Base-by-base conservation (phyloP, 176 grass and related monocot genomes). In the Areca catechu region DNA sequence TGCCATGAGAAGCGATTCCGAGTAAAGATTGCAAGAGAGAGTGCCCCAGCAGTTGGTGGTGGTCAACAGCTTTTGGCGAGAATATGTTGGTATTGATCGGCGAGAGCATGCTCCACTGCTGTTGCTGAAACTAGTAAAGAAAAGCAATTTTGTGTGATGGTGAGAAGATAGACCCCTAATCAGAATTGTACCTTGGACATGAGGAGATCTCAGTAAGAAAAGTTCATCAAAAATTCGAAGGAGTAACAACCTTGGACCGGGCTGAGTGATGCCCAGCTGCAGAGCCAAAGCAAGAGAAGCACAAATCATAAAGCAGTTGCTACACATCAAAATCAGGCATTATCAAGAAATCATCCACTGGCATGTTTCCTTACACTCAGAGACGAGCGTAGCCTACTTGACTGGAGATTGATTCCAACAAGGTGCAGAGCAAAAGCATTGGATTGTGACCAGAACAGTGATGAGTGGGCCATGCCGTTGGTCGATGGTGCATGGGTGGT, bases 81-180 rank as follows among this genome's bases (percentile, higher is more conserved):
- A 81, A 86, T 61, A 68, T 69, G 49, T 75, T 76, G 12, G 83
- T 91, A 66, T 86, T 86, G 67, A 86, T 83, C 4, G 88, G 88
- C 48, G 88, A 91, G 54, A 91, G 82, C 14, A 94, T 53, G 66
- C 71, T 81, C 48, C n/a, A n/a, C n/a, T 88, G 89, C 76, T 86
- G 83, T 61, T 94, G 89, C 77, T 95, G 89, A 27, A 95, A 89
- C 70, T 95, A 84, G 60, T 79, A 76, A 17, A 95, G 77, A n/a
- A 89, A 78, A 57, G 77, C 80, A 80, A 67, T 58, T 66, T 82
- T 95, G 67, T 95, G 84, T 5, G 84, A 95, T 19, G 89, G 80
- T 5, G 84, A 89, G 55, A 88, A 89, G 21, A 82, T 63, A 53
- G 74, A 56, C 48, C 83, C 83, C 66, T 95, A 77, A 29, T 89